Evolutionary conservation across 306 rosid genomes (phyloP), one percentile per base, ranked within the genome.

Genomic region (Datisca glomerata): DNA sequence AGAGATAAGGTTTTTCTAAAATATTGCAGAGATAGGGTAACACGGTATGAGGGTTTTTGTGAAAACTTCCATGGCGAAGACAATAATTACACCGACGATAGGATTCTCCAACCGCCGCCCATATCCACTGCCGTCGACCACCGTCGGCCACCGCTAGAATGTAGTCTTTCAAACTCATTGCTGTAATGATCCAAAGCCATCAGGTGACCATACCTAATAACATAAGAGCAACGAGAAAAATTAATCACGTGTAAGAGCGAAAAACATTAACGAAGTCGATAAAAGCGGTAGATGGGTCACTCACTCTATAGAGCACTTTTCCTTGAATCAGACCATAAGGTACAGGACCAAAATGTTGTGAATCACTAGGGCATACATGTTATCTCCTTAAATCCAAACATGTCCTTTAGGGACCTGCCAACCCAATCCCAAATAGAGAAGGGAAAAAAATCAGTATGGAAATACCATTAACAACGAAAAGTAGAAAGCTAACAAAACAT

Each of bases 331-430:
- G 94, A 55, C 89, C 93, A 33, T 72, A 87, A 18, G 96, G 89
- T 60, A 87, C 69, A 37, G 94, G 80, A 36, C 96, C 93, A 27
- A 53, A 87, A 51, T 66, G 64, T 21, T 89, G 70, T 12, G 96
- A 87, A 64, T 87, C 96, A 21, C 40, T 64, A 16, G 96, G 24
- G 63, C 69, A 38, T 74, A 83, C 5, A 49, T n/a, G 53, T 87
- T 87, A 67, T 87, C 94, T 45, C 96, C 96, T 51, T 87, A 85
- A 76, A 82, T 74, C 96, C 96, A 87, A 58, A 79, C 85, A 62
- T 82, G 96, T 51, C 96, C 96, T 71, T 74, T 74, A 2, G 96
- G 96, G 37, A 87, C 93, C 96, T 82, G 59, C 36, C 58, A n/a
- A 18, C 17, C 16, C 54, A 51, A 43, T 13, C n/a, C n/a, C n/a